phyloP scores from a whole-genome alignment of 2,329 filamentous ascomycete species.

The Xylaria multiplex region DNA sequence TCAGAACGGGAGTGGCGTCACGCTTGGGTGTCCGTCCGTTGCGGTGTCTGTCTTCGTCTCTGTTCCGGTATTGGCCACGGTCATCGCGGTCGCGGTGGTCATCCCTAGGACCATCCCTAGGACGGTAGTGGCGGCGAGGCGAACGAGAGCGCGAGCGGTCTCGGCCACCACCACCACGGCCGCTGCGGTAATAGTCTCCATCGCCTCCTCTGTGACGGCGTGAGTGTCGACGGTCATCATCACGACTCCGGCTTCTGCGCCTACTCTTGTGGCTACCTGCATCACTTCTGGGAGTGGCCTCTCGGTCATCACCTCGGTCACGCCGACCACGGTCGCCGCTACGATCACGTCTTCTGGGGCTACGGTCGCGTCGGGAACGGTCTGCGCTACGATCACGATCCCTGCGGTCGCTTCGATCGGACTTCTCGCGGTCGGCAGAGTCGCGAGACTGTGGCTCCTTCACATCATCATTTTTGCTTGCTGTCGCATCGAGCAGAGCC shows the following conservation, averaged over 20 bases:
- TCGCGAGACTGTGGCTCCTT: conserved; percentile 60
- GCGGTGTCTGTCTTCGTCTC: conserved; percentile 59
- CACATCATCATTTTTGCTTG: conserved; percentile 65
- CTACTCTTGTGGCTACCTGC: conserved; percentile 83
- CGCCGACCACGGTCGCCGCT: conserved; percentile 67
- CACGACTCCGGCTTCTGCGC: conserved; percentile 81
- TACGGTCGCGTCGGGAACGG: conserved; percentile 65
- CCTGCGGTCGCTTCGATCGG: conserved; percentile 61
- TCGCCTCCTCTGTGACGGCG: conserved; percentile 74
- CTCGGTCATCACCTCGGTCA: conserved; percentile 66
- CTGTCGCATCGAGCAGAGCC: conserved; percentile 87
- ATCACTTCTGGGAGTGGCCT: conserved; percentile 77
- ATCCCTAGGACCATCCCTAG: conserved; percentile 64
- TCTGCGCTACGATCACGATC: conserved; percentile 60
- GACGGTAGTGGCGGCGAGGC: conserved; percentile 68
- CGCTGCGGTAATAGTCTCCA: conserved; percentile 77
- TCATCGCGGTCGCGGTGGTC: conserved; percentile 64
- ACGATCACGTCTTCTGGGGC: conserved; percentile 58
- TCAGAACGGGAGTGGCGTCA: conserved; percentile 76
- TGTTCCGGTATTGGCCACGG: conserved; percentile 64
- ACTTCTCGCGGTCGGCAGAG: conserved; percentile 67
- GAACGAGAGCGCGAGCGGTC: conserved; percentile 78
- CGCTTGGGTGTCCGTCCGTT: conserved; percentile 52
- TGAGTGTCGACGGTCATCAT: conserved; percentile 78
- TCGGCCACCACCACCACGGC: conserved; percentile 62